phyloP scores from a whole-genome alignment of 441 rosid species.

The Sinapis alba region DNA sequence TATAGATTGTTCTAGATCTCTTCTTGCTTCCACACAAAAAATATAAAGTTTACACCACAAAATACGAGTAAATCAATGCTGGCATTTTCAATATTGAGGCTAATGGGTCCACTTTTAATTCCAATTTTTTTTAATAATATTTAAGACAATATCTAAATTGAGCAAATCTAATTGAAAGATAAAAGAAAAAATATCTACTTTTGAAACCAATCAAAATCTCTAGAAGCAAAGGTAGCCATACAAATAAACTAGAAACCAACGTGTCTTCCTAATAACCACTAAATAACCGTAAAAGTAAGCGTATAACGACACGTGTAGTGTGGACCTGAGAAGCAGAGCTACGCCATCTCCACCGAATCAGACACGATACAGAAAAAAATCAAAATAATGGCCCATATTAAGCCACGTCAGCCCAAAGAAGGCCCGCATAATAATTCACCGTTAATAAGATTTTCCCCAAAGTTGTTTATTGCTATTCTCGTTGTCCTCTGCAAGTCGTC shows the following conservation, averaged over 20 bases:
- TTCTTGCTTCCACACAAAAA: too few relatives aligned
- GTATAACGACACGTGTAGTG: conserved; percentile 23
- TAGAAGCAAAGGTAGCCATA: conserved; percentile 15
- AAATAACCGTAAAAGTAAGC: neutral
- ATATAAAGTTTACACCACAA: too few relatives aligned
- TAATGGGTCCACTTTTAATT: neutral
- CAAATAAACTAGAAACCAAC: neutral
- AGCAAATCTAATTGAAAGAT: neutral
- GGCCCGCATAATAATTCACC: conserved; percentile 50
- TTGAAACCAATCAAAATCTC: neutral
- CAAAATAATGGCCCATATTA: conserved; percentile 47
- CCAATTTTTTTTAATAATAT: too few relatives aligned
- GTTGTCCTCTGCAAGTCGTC: conserved; percentile 1
- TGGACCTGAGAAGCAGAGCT: conserved; percentile 32
- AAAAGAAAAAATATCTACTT: neutral
- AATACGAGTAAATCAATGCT: neutral
- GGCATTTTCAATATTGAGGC: neutral
- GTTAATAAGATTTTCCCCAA: conserved; percentile 21
- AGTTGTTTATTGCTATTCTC: conserved; percentile 7
- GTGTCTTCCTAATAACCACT: conserved; percentile 29
- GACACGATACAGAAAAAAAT: conserved; percentile 33
- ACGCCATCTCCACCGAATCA: conserved; percentile 27
- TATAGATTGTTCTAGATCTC: conserved; percentile 27
- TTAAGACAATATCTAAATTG: neutral
- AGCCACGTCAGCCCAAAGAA: conserved; percentile 62